phyloP scores from a whole-genome alignment of 257 asterid species.

The Solanum clarkiae region DNA sequence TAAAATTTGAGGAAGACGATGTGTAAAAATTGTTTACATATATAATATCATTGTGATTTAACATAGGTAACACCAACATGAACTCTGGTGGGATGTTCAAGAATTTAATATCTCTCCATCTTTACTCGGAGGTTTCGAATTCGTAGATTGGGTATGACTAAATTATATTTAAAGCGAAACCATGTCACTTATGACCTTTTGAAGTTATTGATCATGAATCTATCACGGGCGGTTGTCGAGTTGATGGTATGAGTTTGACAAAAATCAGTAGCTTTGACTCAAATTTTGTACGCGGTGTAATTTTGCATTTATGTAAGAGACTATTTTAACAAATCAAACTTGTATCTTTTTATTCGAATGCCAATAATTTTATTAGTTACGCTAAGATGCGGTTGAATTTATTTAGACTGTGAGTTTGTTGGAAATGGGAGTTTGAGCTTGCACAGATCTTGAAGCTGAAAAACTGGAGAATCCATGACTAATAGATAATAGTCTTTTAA shows the following conservation, averaged over 20 bases:
- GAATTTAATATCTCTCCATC: not conserved
- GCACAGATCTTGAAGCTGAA: not conserved
- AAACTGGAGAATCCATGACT: not conserved
- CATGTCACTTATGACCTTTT: not conserved
- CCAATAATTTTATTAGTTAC: not conserved
- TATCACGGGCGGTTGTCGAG: not conserved
- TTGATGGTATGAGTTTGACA: not conserved
- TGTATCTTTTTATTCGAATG: not conserved
- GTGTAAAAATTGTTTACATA: not conserved
- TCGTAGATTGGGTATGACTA: not conserved
- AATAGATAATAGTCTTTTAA: not conserved
- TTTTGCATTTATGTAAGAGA: no score
- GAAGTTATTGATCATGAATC: not conserved
- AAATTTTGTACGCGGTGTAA: not conserved
- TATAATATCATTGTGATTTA: not conserved
- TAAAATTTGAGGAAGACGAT: not conserved
- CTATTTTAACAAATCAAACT: not conserved
- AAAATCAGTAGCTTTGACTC: rapidly evolving
- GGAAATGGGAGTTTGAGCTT: not conserved
- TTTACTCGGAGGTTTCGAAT: not conserved
- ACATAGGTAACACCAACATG: not conserved
- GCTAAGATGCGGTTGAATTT: not conserved
- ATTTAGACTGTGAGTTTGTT: not conserved
- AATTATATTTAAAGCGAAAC: not conserved
- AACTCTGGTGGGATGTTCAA: not conserved